These are phyloP conservation scores for Lasiosphaeria hispida DNA, from an alignment of 495 filamentous ascomycete species.

Conservation along the genomic window DNA sequence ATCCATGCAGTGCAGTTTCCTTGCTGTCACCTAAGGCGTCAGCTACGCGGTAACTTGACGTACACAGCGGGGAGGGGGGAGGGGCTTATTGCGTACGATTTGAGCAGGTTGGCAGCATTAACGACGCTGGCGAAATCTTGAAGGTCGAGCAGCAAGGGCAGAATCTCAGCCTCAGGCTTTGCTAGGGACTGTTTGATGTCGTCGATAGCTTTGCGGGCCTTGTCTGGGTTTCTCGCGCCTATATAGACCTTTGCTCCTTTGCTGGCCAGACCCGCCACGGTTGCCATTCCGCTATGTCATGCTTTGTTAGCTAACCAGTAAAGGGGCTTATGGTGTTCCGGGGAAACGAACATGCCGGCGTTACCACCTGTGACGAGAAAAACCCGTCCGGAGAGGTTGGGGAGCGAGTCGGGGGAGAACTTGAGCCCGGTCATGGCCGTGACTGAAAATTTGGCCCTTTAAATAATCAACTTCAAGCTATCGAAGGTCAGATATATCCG, in stretches of 20 bases:
- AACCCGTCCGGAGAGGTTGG: slow-evolving; percentile 28
- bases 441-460: too few species aligned
- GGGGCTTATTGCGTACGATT: too few species aligned
- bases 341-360: slow-evolving; percentile 47
- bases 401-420: slow-evolving; percentile 43
- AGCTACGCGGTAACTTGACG: too few species aligned
- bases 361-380: slow-evolving; percentile 34
- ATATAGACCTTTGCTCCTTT: slow-evolving; percentile 47
- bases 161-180: slow-evolving; percentile 36
- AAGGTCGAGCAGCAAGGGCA: slow-evolving; percentile 46
- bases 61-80: too few species aligned
- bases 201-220: slow-evolving; percentile 37
- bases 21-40: too few species aligned
- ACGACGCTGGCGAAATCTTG: slow-evolving; percentile 32
- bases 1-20: slow-evolving; percentile 29
- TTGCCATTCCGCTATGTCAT: slow-evolving; percentile 38
- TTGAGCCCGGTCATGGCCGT: too few species aligned
- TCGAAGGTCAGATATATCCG: too few species aligned
- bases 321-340: too few species aligned
- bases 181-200: too few species aligned
- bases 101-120: slow-evolving; percentile 12
- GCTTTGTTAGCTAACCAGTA: too few species aligned
- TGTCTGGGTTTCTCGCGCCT: slow-evolving; percentile 35
- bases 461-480: too few species aligned
- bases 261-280: slow-evolving; percentile 37